Percentiles rank a stretch among this genome's conserved stretches.
Evolutionary conservation across 2,329 filamentous ascomycete species (phyloP).

Genomic region (Elsinoe arachidis): DNA sequence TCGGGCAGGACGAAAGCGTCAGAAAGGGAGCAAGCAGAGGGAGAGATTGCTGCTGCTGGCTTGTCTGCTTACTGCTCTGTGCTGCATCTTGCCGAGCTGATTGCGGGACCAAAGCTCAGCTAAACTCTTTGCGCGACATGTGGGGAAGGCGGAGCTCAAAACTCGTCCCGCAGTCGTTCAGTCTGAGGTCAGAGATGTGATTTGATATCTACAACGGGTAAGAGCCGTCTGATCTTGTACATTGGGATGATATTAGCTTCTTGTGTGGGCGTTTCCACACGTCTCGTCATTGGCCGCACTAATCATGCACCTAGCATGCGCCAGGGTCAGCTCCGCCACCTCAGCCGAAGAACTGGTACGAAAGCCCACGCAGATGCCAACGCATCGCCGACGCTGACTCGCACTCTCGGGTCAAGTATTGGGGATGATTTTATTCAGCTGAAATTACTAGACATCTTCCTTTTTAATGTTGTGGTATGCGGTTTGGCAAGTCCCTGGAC

Average conservation of each 20-base stretch:
- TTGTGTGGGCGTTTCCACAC: neutral
- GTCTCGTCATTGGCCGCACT: neutral
- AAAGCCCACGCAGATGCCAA: neutral
- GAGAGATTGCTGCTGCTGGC: neutral
- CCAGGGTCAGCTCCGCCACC: neutral
- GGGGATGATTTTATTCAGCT: neutral
- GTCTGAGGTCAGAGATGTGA: too few species aligned
- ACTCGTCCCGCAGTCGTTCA: too few species aligned
- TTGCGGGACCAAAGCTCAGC: too few species aligned
- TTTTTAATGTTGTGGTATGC: neutral
- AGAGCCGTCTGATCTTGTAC: too few species aligned
- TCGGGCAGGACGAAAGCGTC: neutral
- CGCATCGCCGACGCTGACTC: neutral
- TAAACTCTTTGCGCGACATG: too few species aligned
- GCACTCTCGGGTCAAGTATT: neutral
- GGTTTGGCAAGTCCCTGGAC: neutral
- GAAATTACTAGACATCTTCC: neutral
- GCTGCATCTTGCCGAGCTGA: neutral
- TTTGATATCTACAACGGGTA: too few species aligned
- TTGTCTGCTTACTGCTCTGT: neutral
- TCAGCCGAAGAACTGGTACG: neutral
- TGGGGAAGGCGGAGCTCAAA: too few species aligned
- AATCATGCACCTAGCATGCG: neutral
- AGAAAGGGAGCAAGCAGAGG: neutral
- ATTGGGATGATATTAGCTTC: too few species aligned